phyloP scores from a whole-genome alignment of 352 stramenopile genomes.

The Globisporangium radiosum region DNA sequence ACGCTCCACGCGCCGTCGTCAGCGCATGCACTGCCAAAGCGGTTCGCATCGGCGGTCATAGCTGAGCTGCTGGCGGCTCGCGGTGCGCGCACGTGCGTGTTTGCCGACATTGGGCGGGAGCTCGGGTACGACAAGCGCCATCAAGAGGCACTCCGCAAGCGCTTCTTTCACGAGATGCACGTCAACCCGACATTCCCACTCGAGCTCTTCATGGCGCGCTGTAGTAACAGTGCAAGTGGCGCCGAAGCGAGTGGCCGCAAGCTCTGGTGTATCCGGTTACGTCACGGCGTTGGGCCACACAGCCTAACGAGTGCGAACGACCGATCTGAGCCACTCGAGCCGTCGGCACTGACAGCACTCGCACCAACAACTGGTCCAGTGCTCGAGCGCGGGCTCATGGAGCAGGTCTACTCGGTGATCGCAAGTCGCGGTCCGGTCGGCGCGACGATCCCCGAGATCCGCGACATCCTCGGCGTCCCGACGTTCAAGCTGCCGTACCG shows the following conservation, averaged over 20 bases:
- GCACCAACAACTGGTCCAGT: constrained; percentile 23
- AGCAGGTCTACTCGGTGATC: constrained; percentile 68
- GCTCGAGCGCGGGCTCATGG: constrained; percentile 72
- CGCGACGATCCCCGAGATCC: constrained; percentile 72
- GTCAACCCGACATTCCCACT: constrained; percentile 49
- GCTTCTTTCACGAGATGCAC: constrained; percentile 74
- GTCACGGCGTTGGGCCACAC: constrained; percentile 9
- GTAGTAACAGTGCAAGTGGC: constrained; percentile 35
- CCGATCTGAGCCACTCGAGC: constrained; percentile 16
- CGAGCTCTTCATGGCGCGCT: constrained; percentile 77
- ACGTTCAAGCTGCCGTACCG: constrained; percentile 85
- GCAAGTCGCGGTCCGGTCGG: constrained; percentile 38
- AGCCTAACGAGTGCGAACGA: constrained; percentile 11
- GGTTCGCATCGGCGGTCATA: constrained; percentile 50
- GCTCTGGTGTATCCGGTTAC: constrained; percentile 70
- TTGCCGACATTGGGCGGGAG: constrained; percentile 82
- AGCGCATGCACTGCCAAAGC: constrained; percentile 39
- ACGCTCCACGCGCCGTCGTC: constrained; percentile 34
- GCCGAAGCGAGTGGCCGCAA: constrained; percentile 58
- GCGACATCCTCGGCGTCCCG: constrained; percentile 67
- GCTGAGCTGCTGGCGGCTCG: constrained; percentile 55
- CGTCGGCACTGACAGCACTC: neutral
- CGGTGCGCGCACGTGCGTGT: constrained; percentile 65
- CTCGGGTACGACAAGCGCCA: constrained; percentile 69
- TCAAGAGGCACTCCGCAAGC: constrained; percentile 78